These are phyloP conservation scores for Chalciporus sp. DNA, from an alignment of 1,284 basidiomycete species.

Conservation along the genomic window DNA sequence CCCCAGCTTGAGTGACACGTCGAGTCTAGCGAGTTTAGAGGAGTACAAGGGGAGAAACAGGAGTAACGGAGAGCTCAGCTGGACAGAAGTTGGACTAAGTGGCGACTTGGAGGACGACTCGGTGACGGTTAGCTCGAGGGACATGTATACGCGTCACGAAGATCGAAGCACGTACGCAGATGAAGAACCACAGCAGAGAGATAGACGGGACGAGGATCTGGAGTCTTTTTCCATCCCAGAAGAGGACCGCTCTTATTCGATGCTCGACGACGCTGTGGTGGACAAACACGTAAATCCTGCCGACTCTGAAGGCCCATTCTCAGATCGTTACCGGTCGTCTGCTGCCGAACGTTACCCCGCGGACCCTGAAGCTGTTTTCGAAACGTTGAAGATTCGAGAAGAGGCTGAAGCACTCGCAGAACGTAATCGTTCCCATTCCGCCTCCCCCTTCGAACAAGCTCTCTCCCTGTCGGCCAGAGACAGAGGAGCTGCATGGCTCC, in stretches of 20 bases:
- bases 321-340: conserved; percentile 32
- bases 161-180: conserved; percentile 3
- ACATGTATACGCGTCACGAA: conserved; percentile 40
- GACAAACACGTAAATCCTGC: conserved; percentile 3
- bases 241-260: conserved; percentile 3
- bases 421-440: conserved; percentile 6
- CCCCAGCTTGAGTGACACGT: conserved; percentile 86
- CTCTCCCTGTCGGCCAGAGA: conserved; percentile 52
- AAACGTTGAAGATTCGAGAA: conserved; percentile 51
- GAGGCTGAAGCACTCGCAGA: conserved; percentile 41
- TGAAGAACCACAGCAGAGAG: not conserved
- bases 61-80: conserved; percentile 59
- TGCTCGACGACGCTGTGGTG: conserved; percentile 1
- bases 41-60: conserved; percentile 65
- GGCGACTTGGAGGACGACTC: conserved; percentile 67
- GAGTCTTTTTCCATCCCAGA: conserved; percentile 6
- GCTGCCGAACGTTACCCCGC: conserved; percentile 39
- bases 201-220: not conserved
- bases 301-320: conserved; percentile 31
- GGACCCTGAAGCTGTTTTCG: conserved; percentile 55
- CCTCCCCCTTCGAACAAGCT: conserved; percentile 46
- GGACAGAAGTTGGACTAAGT: conserved; percentile 45
- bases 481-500: conserved; percentile 78
- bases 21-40: conserved; percentile 74
- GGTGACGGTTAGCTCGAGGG: conserved; percentile 71